phyloP scores from a whole-genome alignment of 805 yeast species.

The Lachancea fermentati region DNA sequence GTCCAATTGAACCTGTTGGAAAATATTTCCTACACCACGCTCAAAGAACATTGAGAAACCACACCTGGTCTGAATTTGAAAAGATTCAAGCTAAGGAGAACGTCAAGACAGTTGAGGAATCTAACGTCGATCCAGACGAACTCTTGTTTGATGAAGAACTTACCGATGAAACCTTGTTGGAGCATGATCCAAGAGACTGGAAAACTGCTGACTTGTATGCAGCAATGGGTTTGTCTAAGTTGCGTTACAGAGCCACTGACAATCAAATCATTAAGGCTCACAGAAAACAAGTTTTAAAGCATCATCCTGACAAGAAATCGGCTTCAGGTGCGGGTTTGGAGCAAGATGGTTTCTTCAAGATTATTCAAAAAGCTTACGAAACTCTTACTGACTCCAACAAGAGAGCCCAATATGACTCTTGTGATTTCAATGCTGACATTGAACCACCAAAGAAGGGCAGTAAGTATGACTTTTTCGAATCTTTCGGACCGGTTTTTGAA shows the following conservation, averaged over 20 bases:
- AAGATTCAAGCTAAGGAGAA: constrained; percentile 86
- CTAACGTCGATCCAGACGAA: constrained; percentile 52
- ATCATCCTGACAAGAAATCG: constrained; percentile 97
- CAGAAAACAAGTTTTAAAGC: constrained; percentile 92
- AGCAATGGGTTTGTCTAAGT: constrained; percentile 86
- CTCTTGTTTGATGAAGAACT: constrained; percentile 45
- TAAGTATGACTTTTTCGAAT: constrained; percentile 78
- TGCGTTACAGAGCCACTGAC: constrained; percentile 86
- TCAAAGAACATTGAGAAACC: constrained; percentile 90
- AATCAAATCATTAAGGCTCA: constrained; percentile 95
- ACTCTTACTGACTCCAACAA: constrained; percentile 76
- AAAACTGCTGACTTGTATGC: constrained; percentile 93
- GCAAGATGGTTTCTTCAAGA: constrained; percentile 95
- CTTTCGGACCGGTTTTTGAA: constrained; percentile 89
- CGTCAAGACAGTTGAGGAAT: constrained; percentile 63
- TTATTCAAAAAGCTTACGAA: constrained; percentile 95
- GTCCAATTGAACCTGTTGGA: constrained; percentile 95
- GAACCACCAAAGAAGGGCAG: constrained; percentile 64
- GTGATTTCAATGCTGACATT: constrained; percentile 84
- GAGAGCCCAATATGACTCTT: constrained; percentile 93
- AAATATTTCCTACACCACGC: constrained; percentile 95
- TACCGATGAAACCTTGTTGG: constrained; percentile 73
- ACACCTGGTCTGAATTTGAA: constrained; percentile 98
- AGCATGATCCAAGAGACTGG: constrained; percentile 98
- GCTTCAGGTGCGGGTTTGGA: constrained; percentile 77